Base-by-base conservation (phyloP, 2,329 filamentous ascomycete species). In the Penicillium brevicompactum region DNA sequence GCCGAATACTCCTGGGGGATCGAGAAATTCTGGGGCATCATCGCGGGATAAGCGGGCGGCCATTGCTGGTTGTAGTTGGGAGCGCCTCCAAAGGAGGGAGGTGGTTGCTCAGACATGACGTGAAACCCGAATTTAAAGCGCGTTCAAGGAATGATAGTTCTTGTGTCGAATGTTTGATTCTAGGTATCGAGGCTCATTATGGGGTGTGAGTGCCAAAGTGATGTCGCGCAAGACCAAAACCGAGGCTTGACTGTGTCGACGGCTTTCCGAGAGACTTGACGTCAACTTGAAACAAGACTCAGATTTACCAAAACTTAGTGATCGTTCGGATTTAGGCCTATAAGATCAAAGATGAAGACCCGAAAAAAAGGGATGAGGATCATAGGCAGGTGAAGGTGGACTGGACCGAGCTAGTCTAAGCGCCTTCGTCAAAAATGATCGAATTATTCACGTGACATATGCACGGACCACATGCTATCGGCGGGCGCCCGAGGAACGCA, bases 31-130 rank as follows among this genome's bases (percentile, higher is more conserved):
- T 65, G 60, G 18, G 68, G 59, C 11, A 69, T 57, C 55, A 67
- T 65, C 16, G 70, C 57, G 42, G 68, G 59, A 51, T 68, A 64
- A 41, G 63, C 64, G n/a, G 67, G 62, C 62, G 70, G 67, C 72
- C 71, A 78, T 60, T 71, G 74, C 46, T 66, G 70, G 46, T 70
- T 64, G 55, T 75, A 72, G 56, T 63, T 67, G 46, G 67, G 62
- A 55, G 67, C 61, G 30, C 67, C 70, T 56, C 76, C 76, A 62
- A 77, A 80, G 14, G 76, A 68, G 38, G 78, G 75, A 43, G 73
- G 73, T 56, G 71, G 76, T 68, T 82, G 79, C 56, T 78, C 74
- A 47, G 79, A 77, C 80, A 82, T 82, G 47, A 50, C 68, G 52
- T 24, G 14, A 43, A 16, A 24, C 18, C 47, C 47, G 44, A 32